Conservation (phyloP, 345 rosid genomes). For the Toxicodendron radicans region DNA sequence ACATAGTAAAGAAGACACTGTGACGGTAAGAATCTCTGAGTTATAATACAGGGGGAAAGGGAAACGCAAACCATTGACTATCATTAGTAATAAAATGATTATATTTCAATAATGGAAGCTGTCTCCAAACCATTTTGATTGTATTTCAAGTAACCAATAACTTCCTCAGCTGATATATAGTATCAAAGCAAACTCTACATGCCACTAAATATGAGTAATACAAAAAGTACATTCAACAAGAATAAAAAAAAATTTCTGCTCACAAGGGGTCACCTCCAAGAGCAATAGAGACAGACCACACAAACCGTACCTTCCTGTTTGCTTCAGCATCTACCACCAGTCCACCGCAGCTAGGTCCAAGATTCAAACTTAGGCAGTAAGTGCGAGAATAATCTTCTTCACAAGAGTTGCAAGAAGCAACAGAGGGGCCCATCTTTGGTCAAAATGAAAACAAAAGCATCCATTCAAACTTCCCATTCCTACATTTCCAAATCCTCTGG, state of each 20-base stretch:
- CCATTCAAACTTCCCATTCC: slow-evolving; percentile 4
- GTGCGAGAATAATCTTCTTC: background rate
- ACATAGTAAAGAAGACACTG: background rate
- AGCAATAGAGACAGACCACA: slow-evolving; percentile 15
- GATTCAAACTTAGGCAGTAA: slow-evolving; percentile 6
- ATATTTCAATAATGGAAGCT: slow-evolving; percentile 5
- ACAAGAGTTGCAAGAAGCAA: slow-evolving; percentile 16
- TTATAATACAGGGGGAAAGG: background rate
- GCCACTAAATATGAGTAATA: slow-evolving; percentile 22
- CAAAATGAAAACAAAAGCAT: slow-evolving; percentile 15
- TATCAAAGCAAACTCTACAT: slow-evolving; percentile 36
- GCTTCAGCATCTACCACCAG: slow-evolving; percentile 20
- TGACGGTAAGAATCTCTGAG: background rate
- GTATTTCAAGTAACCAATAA: slow-evolving; percentile 23
- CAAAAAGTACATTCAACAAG: slow-evolving; percentile 25
- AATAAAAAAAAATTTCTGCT: slow-evolving; percentile 34
- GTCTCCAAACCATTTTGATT: slow-evolving; percentile 16
- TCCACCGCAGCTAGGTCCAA: slow-evolving; percentile 17
- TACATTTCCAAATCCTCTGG: slow-evolving; percentile 48
- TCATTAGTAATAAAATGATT: slow-evolving; percentile 1
- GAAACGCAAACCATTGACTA: background rate
- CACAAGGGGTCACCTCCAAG: slow-evolving; percentile 18
- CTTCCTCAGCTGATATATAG: slow-evolving; percentile 23
- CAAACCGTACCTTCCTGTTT: slow-evolving; percentile 16
- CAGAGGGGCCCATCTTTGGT: slow-evolving; percentile 8